Conservation (phyloP, 202 grass and related monocot genomes). For the Zizania palustris region DNA sequence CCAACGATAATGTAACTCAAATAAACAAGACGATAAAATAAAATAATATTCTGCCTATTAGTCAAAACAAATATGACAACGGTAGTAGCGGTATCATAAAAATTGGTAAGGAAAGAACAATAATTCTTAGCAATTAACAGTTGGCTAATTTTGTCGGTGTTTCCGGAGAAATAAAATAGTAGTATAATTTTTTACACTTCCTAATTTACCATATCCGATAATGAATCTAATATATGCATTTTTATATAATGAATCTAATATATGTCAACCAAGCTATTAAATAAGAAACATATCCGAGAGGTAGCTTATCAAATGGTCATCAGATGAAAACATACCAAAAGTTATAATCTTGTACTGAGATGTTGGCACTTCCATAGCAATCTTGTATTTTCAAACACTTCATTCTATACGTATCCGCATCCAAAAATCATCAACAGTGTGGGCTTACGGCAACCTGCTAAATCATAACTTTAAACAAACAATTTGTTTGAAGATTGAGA, state of each 20-base stretch:
- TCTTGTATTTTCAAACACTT: slow-evolving; percentile 16
- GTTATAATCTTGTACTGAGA: too few species aligned
- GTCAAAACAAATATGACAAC: slow-evolving; percentile 14
- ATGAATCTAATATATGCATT: neutral
- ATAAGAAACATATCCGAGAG: slow-evolving; percentile 16
- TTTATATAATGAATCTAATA: slow-evolving; percentile 19
- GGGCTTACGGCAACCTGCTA: neutral
- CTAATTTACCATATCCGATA: neutral
- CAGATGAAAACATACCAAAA: neutral
- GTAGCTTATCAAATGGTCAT: neutral
- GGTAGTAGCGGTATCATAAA: neutral
- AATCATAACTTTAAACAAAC: neutral
- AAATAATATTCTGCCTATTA: neutral
- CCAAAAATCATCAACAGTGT: slow-evolving; percentile 5
- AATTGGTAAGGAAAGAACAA: slow-evolving; percentile 33
- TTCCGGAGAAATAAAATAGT: neutral
- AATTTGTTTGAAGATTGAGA: neutral
- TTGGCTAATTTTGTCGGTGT: slow-evolving; percentile 27
- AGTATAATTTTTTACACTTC: neutral
- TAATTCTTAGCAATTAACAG: slow-evolving; percentile 35
- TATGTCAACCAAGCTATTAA: slow-evolving; percentile 31
- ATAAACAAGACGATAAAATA: slow-evolving; percentile 12
- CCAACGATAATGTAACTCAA: neutral
- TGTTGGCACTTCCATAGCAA: neutral
- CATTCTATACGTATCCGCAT: neutral